Evolutionary conservation across 805 yeast species (phyloP), one percentile per base, ranked within the genome.

Genomic region (Schwanniomyces occidentalis): DNA sequence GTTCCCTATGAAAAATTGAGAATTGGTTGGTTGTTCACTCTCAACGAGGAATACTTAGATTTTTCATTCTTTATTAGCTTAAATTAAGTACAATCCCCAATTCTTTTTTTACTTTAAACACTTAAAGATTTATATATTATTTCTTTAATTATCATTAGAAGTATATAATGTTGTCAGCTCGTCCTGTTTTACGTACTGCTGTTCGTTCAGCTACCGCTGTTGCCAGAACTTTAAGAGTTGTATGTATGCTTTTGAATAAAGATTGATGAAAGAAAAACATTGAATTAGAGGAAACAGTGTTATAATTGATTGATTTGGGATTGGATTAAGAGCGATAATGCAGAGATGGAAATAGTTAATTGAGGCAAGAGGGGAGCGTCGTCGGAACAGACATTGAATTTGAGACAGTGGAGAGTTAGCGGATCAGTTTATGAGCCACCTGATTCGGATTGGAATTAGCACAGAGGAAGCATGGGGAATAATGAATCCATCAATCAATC

Each of bases 121-220:
- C 32, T 35, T 38, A 28, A 38, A 37, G 44, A 37, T 32, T 35
- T 29, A 33, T 35, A 33, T 27, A 29, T 32, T 30, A 28, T 30
- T 32, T 39, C 44, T 37, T 38, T 38, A 32, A 27, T 35, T 37
- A 34, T 27, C 35, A 28, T 16, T 26, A 26, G 35, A 35, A 36
- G 38, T 33, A 37, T 34, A 42, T 40, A 35, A 84, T 85, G 93
- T 83, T 85, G 75, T 82, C 90, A 60, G 78, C 81, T 64, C 88
- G 93, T 78, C 79, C 89, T 69, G 78, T 80, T 71, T 75, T 83
- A 68, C 85, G 90, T 75, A 78, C 86, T 64, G 88, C 88, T 65
- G 77, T 86, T 65, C 84, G 87, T 75, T 75, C 87, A 61, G 83
- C 82, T 61, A 73, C 72, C 60, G 71, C 58, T 46, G 61, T 45